Base-by-base conservation (phyloP, 2,329 filamentous ascomycete species). In the Pseudogymnoascus destructans region DNA sequence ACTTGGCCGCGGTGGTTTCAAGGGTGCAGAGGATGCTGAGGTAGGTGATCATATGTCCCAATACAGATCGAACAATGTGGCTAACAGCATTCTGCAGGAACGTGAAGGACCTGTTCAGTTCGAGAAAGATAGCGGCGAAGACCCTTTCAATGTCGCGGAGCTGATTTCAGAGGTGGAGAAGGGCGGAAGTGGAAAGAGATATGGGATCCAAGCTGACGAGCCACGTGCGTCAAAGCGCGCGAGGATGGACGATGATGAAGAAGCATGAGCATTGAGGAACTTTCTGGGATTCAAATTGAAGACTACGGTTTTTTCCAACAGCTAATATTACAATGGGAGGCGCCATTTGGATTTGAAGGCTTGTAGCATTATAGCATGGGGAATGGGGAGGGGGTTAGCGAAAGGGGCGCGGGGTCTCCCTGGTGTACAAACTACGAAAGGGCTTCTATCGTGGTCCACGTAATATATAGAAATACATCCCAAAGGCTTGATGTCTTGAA, bases 61-160 rank as follows among this genome's bases (percentile, higher is more conserved):
- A 10, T 5, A 10, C 15, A 52, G 5, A 52, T 17, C 32, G 5
- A 32, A 27, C 25, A 30, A 52, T 19, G 15, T 30, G 32, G 3
- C 54, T 56, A 52, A 52, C 23, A 23, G 23, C 57, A 57, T 59
- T 32, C 61, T 64, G 57, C 65, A 87, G 82, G 82, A 81, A 61
- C 82, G 91, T 59, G 88, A 95, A 66, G 93, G 93, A 4, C 93
- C 93, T 0, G 93, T 98, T 25, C 88, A 95, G 71, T 98, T 98
- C 66, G 92, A 97, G 72, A 95, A 92, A 72, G 92, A 96, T 57
- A 79, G 73, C 1, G 73, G 73, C 27, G 68, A 70, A 15, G 92
- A 97, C 72, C 90, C 90, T 0, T 97, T 97, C 71, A 91, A 95
- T 55, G 93, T 97, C 64, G 90, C 95, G 69, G 87, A 88, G 67